Evolutionary conservation across 805 yeast genomes (phyloP).

Genomic region (Candida tibetensis): DNA sequence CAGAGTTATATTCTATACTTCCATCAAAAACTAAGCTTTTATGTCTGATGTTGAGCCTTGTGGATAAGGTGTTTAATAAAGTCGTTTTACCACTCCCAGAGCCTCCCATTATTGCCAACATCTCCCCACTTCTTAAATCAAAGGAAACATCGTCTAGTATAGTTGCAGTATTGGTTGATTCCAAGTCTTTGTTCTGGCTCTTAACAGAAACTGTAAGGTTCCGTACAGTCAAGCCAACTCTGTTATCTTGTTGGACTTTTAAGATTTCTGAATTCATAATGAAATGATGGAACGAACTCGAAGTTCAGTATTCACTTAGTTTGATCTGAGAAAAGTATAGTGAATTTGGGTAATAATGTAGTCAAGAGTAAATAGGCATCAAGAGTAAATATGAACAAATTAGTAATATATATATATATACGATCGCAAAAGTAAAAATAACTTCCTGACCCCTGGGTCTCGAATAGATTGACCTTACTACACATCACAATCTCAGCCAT

Average conservation of each 20-base stretch:
- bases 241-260: constrained; percentile 2
- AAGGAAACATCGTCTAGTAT: constrained; percentile 21
- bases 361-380: too few species aligned
- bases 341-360: too few species aligned
- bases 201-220: constrained; percentile 10
- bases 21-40: constrained; percentile 18
- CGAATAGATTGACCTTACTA: too few species aligned
- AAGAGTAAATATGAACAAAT: too few species aligned
- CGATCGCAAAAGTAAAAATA: too few species aligned
- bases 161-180: neutral
- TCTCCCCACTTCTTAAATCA: constrained; percentile 16
- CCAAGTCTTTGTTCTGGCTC: constrained; percentile 2
- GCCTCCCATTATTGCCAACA: constrained; percentile 30
- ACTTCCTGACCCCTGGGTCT: too few species aligned
- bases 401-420: too few species aligned
- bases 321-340: too few species aligned
- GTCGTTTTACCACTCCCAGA: constrained; percentile 29
- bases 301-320: too few species aligned
- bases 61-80: constrained; percentile 23
- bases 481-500: too few species aligned
- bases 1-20: constrained; percentile 13
- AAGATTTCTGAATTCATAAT: constrained; percentile 5
- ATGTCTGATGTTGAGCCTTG: constrained; percentile 16
- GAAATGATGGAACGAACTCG: too few species aligned
- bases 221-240: constrained; percentile 12